phyloP scores from a whole-genome alignment of 140 eudicot species.

The Ambrosia hybrid region DNA sequence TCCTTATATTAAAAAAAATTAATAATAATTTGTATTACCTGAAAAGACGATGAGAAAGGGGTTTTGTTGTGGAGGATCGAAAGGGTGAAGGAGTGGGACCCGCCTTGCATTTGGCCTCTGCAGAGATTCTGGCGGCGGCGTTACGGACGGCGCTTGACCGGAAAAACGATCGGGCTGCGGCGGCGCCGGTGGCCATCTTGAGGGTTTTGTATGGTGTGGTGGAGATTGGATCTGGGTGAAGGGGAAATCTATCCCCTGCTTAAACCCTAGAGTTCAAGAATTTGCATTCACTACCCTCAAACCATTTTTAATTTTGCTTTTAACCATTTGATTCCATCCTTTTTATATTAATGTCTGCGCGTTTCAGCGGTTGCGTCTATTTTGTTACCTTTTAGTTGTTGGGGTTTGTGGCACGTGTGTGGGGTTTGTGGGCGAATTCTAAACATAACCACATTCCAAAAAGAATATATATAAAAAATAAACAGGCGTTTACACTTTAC shows the following conservation, averaged over 20 bases:
- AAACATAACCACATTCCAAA: too few relatives aligned
- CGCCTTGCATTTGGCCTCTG: slow-evolving; percentile 41
- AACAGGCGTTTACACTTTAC: too few relatives aligned
- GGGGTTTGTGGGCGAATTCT: too few relatives aligned
- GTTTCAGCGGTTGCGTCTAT: too few relatives aligned
- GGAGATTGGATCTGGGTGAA: slow-evolving; percentile 10
- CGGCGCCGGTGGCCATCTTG: slow-evolving; percentile 22
- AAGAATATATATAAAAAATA: too few relatives aligned
- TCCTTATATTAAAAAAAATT: neutral
- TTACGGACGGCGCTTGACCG: slow-evolving; percentile 60
- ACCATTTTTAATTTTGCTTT: neutral
- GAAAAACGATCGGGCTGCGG: slow-evolving; percentile 73
- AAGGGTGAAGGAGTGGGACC: slow-evolving; percentile 52
- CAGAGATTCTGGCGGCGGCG: slow-evolving; percentile 51
- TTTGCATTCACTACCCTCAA: slow-evolving; percentile 16
- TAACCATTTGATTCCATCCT: neutral
- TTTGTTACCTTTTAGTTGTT: too few relatives aligned
- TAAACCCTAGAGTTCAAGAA: slow-evolving; percentile 17
- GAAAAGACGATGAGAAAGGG: slow-evolving; percentile 65
- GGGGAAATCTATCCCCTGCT: neutral
- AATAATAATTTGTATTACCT: slow-evolving; percentile 29
- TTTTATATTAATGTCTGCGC: too few relatives aligned
- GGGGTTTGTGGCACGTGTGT: too few relatives aligned
- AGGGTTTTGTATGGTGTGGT: too few relatives aligned
- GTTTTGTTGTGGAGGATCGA: slow-evolving; percentile 54